phyloP scores from a whole-genome alignment of 78 protist species.

The Dictyostelium firmibasis region DNA sequence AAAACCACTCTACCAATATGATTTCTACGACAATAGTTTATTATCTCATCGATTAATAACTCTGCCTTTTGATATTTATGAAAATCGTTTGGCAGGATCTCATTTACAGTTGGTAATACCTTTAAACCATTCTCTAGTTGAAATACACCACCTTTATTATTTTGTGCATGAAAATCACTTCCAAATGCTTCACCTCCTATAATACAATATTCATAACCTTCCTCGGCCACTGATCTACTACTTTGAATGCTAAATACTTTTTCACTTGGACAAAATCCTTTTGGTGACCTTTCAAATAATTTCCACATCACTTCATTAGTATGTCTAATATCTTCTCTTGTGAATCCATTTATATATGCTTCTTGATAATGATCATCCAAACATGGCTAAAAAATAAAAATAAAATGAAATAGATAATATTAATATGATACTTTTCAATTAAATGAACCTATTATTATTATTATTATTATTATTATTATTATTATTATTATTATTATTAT shows the following conservation, averaged over 20 bases:
- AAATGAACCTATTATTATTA: too few species aligned
- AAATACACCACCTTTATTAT: conserved; percentile 51
- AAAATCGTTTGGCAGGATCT: conserved; percentile 65
- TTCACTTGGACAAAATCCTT: conserved; percentile 75
- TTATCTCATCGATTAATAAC: conserved; percentile 54
- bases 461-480: too few species aligned
- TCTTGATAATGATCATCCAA: conserved; percentile 36
- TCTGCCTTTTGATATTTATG: conserved; percentile 60
- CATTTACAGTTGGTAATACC: conserved; percentile 46
- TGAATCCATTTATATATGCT: conserved; percentile 69
- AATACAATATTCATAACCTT: conserved; percentile 78
- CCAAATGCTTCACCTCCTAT: conserved; percentile 76
- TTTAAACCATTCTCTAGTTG: conserved; percentile 38
- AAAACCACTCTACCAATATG: conserved; percentile 57
- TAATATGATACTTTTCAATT: too few species aligned
- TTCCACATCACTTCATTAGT: conserved; percentile 41
- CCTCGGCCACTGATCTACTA: conserved; percentile 25
- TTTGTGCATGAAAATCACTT: conserved; percentile 56
- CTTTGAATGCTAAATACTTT: conserved; percentile 71
- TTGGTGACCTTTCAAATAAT: conserved; percentile 58
- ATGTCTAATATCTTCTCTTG: conserved; percentile 66
- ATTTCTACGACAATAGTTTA: conserved; percentile 50
- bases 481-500: too few species aligned
- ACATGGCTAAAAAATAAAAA: conserved; percentile 15
- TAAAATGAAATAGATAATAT: too few species aligned